A percentile compares a stretch with the other conserved stretches of the same genome.
Evolutionary conservation across 306 rosid genomes (phyloP).

Genomic region (Mimosa bimucronata): DNA sequence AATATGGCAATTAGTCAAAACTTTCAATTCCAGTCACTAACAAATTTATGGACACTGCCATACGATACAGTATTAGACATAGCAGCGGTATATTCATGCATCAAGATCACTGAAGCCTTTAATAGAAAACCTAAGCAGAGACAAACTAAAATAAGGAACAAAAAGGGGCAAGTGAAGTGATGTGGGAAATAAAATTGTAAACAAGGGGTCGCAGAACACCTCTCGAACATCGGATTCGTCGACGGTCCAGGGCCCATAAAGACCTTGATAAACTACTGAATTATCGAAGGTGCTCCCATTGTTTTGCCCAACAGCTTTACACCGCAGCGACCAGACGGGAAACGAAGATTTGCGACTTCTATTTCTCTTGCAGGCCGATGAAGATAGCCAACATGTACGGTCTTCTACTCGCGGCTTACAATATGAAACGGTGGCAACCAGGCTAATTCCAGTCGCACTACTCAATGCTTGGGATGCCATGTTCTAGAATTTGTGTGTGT

Average conservation of each 20-base stretch:
- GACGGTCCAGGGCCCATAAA: constrained; percentile 90
- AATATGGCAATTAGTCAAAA: background rate
- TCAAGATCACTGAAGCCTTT: background rate
- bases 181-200: background rate
- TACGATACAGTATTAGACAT: background rate
- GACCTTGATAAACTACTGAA: constrained; percentile 58
- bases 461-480: background rate
- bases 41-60: background rate
- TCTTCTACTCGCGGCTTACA: constrained; percentile 18
- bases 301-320: constrained; percentile 63
- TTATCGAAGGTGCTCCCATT: constrained; percentile 42
- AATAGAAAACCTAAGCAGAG: background rate
- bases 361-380: background rate
- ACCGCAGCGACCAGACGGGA: constrained; percentile 38
- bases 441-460: constrained; percentile 1
- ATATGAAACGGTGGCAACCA: background rate
- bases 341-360: constrained; percentile 10
- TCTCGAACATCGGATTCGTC: constrained; percentile 76
- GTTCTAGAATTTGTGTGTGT: background rate
- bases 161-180: constrained; percentile 1
- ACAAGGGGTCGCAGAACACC: constrained; percentile 39
- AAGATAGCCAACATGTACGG: constrained; percentile 18
- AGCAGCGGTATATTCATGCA: background rate
- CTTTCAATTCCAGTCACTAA: background rate
- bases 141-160: background rate